phyloP scores from a whole-genome alignment of 345 rosid genomes.

The Gynandropsis gynandra region DNA sequence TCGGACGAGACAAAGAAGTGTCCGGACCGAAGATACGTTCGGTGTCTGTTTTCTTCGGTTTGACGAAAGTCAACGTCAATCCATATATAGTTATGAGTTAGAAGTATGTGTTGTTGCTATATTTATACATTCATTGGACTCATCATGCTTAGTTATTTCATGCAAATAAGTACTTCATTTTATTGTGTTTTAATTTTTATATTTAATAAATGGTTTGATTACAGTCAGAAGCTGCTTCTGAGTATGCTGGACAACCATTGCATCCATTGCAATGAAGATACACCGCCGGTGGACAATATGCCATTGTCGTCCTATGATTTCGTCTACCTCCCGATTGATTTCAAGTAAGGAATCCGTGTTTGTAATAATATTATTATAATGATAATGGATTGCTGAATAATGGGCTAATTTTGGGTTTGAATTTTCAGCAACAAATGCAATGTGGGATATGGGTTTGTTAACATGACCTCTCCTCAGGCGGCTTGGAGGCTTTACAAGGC shows the following conservation, averaged over 20 bases:
- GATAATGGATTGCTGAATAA: background rate
- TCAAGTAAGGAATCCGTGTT: conserved; percentile 58
- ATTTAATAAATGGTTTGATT: conserved; percentile 8
- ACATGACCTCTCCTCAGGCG: conserved; percentile 85
- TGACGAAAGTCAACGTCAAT: conserved; percentile 22
- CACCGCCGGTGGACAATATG: conserved; percentile 38
- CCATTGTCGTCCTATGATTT: conserved; percentile 83
- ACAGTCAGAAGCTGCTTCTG: conserved; percentile 60
- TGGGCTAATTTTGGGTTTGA: background rate
- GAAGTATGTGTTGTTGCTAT: conserved; percentile 13
- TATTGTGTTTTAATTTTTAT: background rate
- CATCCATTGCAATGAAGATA: conserved; percentile 48
- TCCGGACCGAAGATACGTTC: conserved; percentile 17
- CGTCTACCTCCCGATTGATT: conserved; percentile 92
- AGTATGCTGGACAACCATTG: conserved; percentile 88
- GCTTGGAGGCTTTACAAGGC: conserved; percentile 72
- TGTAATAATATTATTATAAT: background rate
- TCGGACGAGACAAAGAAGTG: background rate
- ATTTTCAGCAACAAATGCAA: conserved; percentile 74
- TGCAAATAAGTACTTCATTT: background rate
- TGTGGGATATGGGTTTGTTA: conserved; percentile 97
- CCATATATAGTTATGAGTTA: conserved; percentile 8
- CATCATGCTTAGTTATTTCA: conserved; percentile 18
- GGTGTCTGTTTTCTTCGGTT: conserved; percentile 14
- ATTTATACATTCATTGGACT: conserved; percentile 10